Evolutionary conservation across 2,329 filamentous ascomycete species (phyloP), one percentile per base, ranked within the genome.

Genomic region (Exophiala dermatitidis): DNA sequence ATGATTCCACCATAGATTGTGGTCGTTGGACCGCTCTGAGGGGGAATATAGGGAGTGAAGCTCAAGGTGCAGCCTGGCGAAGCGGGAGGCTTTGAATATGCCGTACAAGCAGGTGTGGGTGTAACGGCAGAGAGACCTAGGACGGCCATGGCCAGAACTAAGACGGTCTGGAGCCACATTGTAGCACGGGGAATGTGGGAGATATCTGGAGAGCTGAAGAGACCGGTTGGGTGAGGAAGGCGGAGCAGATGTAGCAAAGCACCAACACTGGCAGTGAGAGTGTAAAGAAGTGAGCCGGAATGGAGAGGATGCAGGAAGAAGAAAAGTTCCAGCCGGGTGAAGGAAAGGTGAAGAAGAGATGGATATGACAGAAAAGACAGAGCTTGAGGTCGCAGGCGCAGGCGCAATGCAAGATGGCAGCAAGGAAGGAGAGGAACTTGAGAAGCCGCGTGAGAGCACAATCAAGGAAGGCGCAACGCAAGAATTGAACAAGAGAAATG

Each of bases 1-100:
- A 60, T 56, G 50, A 63, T 56, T 31, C 48, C 54, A 29, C 40
- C 45, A 34, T 58, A 63, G 50, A 60, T 31, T 32, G 58, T 62
- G 46, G 45, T 57, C n/a, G 56, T 60, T 8, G 61, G 61, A 44
- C 51, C 52, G 31, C 51, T 58, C 41, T 63, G 60, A 31, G 58
- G 48, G 45, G 60, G 50, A 47, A 58, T 55, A 37, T 50, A 53
- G 26, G 60, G 52, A 44, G 50, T 59, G 48, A 43, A 59, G 10
- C 51, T 56, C 34, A 63, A 32, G 42, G 54, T 60, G 46, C 59
- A 61, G 42, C 50, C 50, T 29, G 51, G 44, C 5, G 42, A 33
- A 9, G 30, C 32, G 5, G 31, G 8, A 9, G 26, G n/a, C 29
- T 46, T 46, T n/a, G 44, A 37, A 10, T 4, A 32, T 40, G 50